Evolutionary conservation across 2,329 filamentous ascomycete genomes (phyloP).

Genomic region (Alternaria sp.): DNA sequence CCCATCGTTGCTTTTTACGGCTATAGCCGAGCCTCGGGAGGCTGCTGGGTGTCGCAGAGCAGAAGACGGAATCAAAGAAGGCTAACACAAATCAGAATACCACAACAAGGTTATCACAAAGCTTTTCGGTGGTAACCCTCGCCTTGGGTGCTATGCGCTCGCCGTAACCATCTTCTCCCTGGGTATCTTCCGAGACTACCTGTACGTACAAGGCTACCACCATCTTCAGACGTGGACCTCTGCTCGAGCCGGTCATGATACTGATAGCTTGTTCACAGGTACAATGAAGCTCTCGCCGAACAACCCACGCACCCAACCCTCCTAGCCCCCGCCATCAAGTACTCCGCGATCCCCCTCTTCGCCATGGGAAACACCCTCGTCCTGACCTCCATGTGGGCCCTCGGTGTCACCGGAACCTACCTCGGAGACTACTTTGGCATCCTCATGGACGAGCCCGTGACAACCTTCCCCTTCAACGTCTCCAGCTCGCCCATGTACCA

Average conservation of each 20-base stretch:
- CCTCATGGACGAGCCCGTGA: constrained; percentile 93
- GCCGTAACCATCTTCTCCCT: constrained; percentile 89
- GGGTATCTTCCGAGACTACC: constrained; percentile 80
- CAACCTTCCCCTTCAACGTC: constrained; percentile 94
- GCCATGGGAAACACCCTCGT: constrained; percentile 82
- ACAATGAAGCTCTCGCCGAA: constrained; percentile 79
- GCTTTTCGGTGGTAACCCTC: constrained; percentile 78
- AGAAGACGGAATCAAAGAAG: neutral
- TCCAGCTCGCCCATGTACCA: constrained; percentile 95
- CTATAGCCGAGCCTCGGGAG: constrained; percentile 18
- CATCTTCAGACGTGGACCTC: neutral
- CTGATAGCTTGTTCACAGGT: constrained; percentile 59
- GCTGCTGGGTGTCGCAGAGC: neutral
- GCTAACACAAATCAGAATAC: constrained; percentile 70
- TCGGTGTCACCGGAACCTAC: constrained; percentile 95
- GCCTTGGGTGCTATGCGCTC: constrained; percentile 86
- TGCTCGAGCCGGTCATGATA: neutral
- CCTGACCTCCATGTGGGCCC: constrained; percentile 84
- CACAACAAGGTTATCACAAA: constrained; percentile 87
- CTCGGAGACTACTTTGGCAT: constrained; percentile 99
- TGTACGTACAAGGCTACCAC: constrained; percentile 42
- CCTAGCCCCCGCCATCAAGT: constrained; percentile 63
- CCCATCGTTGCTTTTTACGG: neutral
- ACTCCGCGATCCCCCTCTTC: constrained; percentile 74
- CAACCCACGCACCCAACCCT: constrained; percentile 79